Conservation (phyloP, 2,329 filamentous ascomycete genomes). For the Cercospora citrullina region DNA sequence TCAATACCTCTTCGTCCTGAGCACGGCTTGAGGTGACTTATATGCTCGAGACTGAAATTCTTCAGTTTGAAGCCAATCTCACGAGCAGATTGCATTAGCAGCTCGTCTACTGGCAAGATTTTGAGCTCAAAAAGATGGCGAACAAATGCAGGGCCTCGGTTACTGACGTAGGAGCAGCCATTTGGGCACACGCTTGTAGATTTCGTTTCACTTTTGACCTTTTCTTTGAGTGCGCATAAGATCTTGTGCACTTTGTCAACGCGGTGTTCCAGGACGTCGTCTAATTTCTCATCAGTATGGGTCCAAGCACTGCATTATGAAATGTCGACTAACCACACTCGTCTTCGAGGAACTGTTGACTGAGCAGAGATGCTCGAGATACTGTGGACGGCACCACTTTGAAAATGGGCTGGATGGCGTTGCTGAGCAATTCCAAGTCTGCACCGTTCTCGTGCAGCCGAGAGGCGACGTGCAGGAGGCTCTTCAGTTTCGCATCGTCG, state of each 20-base stretch:
- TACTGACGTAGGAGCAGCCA: not conserved
- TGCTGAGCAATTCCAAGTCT: not conserved
- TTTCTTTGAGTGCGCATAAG: not conserved
- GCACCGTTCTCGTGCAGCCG: not conserved
- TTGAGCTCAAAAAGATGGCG: not conserved
- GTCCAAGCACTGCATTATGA: not conserved
- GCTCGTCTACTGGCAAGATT: not conserved
- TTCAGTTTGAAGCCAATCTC: not conserved
- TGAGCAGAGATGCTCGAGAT: not conserved
- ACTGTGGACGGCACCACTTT: not conserved
- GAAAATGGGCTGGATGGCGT: not conserved
- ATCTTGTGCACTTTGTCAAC: not conserved
- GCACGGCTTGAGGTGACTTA: not conserved
- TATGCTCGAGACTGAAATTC: not conserved
- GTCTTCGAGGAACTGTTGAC: not conserved
- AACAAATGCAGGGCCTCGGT: not conserved
- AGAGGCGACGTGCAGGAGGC: not conserved
- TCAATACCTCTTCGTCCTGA: not conserved
- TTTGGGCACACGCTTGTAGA: not conserved
- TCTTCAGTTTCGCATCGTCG: not conserved
- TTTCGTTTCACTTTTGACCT: not conserved
- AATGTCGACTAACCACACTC: not conserved
- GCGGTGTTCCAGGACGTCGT: not conserved
- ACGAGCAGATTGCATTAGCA: not conserved
- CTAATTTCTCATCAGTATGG: not conserved